Evolutionary conservation across 1,284 basidiomycete species (phyloP).

Genomic region (Violaceomyces palustris): DNA sequence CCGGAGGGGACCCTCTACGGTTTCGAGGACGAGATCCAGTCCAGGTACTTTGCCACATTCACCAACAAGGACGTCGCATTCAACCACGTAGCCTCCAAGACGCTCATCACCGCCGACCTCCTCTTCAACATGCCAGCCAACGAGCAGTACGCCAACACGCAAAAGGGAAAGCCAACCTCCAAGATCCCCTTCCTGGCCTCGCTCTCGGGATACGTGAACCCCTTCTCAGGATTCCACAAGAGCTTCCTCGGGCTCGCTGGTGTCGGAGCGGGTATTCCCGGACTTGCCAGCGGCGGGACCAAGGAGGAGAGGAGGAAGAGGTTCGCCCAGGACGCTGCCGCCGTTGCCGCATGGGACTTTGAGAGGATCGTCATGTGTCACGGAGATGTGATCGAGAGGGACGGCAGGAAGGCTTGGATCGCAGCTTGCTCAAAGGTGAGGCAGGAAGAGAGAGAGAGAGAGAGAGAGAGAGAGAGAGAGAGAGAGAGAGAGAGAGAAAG

Average conservation of each 20-base stretch:
- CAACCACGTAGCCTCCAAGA: constrained; percentile 71
- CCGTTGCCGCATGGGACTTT: constrained; percentile 77
- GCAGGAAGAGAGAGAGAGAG: not conserved
- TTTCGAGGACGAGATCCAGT: constrained; percentile 32
- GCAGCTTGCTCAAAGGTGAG: constrained; percentile 28
- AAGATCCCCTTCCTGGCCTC: constrained; percentile 37
- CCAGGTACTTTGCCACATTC: constrained; percentile 69
- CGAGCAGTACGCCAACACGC: constrained; percentile 62
- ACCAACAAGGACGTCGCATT: constrained; percentile 84
- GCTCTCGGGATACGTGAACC: constrained; percentile 4
- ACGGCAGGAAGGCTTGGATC: constrained; percentile 67
- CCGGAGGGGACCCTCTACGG: constrained; percentile 22
- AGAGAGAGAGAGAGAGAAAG: not conserved
- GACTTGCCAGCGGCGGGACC: constrained; percentile 50
- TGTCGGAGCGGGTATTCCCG: constrained; percentile 18
- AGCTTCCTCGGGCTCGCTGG: constrained; percentile 26
- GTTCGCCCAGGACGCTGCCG: constrained; percentile 59
- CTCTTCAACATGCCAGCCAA: constrained; percentile 80
- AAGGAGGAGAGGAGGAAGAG: constrained; percentile 23
- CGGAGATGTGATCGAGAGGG: constrained; percentile 77
- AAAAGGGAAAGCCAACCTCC: constrained; percentile 16
- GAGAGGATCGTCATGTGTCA: constrained; percentile 87
- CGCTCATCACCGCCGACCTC: constrained; percentile 79
- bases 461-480: not conserved
- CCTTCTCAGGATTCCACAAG: constrained; percentile 21